Conservation (phyloP, 352 stramenopile species). For the Globisporangium irregulare region DNA sequence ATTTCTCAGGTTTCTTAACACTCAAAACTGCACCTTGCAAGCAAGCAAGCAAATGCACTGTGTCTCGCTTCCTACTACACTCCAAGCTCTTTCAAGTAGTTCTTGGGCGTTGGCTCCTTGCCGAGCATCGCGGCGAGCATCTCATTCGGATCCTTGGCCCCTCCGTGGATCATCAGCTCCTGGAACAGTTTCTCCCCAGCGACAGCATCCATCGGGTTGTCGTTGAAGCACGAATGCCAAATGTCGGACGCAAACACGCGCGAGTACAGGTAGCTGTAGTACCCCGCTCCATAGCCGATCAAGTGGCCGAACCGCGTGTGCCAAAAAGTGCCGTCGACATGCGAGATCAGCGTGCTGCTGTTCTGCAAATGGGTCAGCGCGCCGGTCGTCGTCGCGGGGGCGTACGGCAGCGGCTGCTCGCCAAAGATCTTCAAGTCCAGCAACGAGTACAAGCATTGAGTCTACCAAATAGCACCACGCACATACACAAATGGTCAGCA, state of each 20-base stretch:
- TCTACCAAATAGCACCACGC: conserved; percentile 26
- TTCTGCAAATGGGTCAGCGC: conserved; percentile 69
- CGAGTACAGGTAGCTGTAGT: conserved; percentile 92
- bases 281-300: conserved; percentile 87
- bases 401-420: conserved; percentile 41
- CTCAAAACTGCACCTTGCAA: not conserved
- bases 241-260: conserved; percentile 89
- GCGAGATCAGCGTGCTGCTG: conserved; percentile 63
- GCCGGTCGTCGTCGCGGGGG: conserved; percentile 47
- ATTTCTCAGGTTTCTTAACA: not conserved
- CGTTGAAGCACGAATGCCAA: conserved; percentile 73
- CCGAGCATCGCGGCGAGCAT: conserved; percentile 78
- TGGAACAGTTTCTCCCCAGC: conserved; percentile 64
- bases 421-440: conserved; percentile 75
- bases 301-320: conserved; percentile 89
- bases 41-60: not conserved
- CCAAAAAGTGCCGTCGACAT: conserved; percentile 78
- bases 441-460: conserved; percentile 81
- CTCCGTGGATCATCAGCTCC: conserved; percentile 83
- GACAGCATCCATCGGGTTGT: conserved; percentile 50
- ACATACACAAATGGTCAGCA: not conserved
- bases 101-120: conserved; percentile 44
- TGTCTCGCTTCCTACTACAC: conserved; percentile 22
- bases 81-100: conserved; percentile 73
- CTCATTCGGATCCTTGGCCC: conserved; percentile 82